phyloP scores from a whole-genome alignment of 352 stramenopile genomes.

The Phytophthora tentaculata region DNA sequence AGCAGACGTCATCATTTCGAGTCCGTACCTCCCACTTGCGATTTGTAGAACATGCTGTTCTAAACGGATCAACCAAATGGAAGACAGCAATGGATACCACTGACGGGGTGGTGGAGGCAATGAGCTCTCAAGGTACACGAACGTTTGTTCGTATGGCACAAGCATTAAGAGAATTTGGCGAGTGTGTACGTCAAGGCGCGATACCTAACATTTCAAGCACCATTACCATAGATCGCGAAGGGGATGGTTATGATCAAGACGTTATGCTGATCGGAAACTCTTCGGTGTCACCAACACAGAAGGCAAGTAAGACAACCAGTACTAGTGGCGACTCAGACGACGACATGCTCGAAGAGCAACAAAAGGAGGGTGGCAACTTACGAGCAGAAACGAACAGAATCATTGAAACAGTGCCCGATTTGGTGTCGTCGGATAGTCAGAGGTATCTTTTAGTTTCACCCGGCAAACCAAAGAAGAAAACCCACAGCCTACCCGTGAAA shows the following conservation, averaged over 20 bases:
- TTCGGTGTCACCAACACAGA: background rate
- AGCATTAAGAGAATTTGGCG: background rate
- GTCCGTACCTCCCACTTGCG: slow-evolving; percentile 1
- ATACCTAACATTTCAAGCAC: too few relatives aligned
- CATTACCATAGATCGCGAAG: too few relatives aligned
- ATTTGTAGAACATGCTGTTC: background rate
- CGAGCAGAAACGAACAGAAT: background rate
- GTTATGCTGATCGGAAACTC: too few relatives aligned
- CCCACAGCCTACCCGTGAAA: too few relatives aligned
- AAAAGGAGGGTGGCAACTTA: background rate
- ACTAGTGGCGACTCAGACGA: background rate
- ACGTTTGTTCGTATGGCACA: background rate
- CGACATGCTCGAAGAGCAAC: background rate
- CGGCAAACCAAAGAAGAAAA: too few relatives aligned
- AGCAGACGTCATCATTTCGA: too few relatives aligned
- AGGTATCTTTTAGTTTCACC: too few relatives aligned
- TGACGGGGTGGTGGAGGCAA: background rate
- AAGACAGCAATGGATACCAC: slow-evolving; percentile 3
- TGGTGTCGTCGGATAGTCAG: background rate
- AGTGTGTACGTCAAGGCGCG: background rate
- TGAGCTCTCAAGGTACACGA: background rate
- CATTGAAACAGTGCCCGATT: background rate
- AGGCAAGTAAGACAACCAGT: too few relatives aligned
- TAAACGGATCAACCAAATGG: slow-evolving; percentile 14
- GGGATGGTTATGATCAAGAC: too few relatives aligned